Conservation (phyloP, 768 basidiomycete genomes). For the Hydnomerulius pinastri region DNA sequence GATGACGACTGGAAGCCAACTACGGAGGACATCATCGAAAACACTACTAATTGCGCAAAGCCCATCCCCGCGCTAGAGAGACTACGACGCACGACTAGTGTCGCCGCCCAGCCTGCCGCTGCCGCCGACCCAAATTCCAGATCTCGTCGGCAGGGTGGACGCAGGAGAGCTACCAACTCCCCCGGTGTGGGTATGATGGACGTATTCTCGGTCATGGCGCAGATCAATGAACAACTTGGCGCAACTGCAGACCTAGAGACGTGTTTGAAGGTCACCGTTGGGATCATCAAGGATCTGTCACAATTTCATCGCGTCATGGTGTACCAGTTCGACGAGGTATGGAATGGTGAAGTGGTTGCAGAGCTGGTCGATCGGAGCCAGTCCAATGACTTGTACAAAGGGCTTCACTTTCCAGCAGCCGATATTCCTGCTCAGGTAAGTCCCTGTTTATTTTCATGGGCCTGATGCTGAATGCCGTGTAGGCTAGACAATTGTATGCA, state of each 20-base stretch:
- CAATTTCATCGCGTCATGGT: constrained; percentile 81
- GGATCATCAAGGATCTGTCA: constrained; percentile 74
- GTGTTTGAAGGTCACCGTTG: constrained; percentile 74
- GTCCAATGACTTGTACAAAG: constrained; percentile 72
- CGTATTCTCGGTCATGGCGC: constrained; percentile 73
- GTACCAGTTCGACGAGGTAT: constrained; percentile 81
- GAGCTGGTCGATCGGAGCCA: constrained; percentile 79
- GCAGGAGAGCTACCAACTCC: not conserved
- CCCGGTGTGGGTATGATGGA: constrained; percentile 69
- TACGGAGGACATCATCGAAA: constrained; percentile 64
- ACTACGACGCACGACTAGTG: constrained; percentile 46
- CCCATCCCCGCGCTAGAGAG: constrained; percentile 73
- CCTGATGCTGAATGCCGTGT: constrained; percentile 5
- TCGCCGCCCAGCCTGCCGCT: not conserved
- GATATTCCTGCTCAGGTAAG: constrained; percentile 70
- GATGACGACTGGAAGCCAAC: constrained; percentile 45
- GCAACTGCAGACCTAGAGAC: constrained; percentile 62
- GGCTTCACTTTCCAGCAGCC: constrained; percentile 67
- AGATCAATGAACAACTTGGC: constrained; percentile 80
- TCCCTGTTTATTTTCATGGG: constrained; percentile 1
- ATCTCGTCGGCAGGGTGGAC: not conserved
- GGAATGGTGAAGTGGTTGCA: constrained; percentile 78
- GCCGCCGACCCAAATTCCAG: not conserved
- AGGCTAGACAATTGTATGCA: constrained; percentile 69
- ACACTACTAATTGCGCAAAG: constrained; percentile 66